Evolutionary conservation across 2,329 filamentous ascomycete species (phyloP).

Genomic region (Venturia carpophila): DNA sequence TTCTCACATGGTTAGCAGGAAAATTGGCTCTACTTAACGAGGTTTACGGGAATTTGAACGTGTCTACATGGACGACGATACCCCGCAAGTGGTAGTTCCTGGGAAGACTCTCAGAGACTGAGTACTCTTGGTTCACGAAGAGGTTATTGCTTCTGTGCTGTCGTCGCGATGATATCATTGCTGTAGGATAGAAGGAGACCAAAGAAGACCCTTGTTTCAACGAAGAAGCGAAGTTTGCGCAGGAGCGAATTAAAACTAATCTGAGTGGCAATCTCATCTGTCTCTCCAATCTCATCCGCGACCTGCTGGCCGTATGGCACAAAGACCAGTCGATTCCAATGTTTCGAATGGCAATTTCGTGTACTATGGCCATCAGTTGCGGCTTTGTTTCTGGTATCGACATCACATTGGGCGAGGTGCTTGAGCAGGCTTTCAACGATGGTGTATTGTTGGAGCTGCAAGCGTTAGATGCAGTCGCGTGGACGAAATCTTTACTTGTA

Average conservation of each 20-base stretch:
- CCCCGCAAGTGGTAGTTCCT: too few species aligned
- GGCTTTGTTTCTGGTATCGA: not conserved
- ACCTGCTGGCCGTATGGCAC: not conserved
- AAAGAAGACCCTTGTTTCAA: not conserved
- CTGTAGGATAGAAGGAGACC: not conserved
- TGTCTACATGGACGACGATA: too few species aligned
- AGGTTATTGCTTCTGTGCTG: not conserved
- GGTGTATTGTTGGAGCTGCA: not conserved
- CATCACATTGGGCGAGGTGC: not conserved
- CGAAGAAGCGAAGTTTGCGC: not conserved
- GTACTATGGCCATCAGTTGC: not conserved
- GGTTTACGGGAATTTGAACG: too few species aligned
- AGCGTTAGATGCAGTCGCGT: too few species aligned
- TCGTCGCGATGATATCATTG: not conserved
- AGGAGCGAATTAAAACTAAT: not conserved
- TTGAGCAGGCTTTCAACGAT: not conserved
- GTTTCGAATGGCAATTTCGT: not conserved
- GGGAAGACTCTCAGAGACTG: too few species aligned
- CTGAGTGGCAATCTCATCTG: not conserved
- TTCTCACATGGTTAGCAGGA: too few species aligned
- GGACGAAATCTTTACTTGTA: not conserved
- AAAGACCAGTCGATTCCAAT: not conserved
- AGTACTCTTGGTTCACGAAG: not conserved
- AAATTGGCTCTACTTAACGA: too few species aligned
- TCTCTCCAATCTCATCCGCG: not conserved